These are phyloP conservation scores for Pyrenophora tritici-repentis DNA, from an alignment of 2,329 filamentous ascomycete species.

Conservation along the genomic window DNA sequence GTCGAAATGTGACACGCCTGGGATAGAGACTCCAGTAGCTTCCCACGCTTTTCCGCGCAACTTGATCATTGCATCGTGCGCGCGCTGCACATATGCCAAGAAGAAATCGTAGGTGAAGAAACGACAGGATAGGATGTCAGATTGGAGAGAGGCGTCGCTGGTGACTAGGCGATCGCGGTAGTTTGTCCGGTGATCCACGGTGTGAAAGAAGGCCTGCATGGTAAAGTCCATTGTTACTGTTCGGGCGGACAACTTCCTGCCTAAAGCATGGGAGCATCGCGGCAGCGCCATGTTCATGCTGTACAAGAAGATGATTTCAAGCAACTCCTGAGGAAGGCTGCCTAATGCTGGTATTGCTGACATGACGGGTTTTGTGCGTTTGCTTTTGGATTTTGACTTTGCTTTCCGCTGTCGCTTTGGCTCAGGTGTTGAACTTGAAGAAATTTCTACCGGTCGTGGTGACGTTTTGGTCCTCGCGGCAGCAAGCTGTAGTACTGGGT, in stretches of 20 bases:
- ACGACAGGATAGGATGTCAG: constrained; percentile 35
- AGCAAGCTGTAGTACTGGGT: constrained; percentile 1
- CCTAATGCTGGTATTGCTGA: constrained; percentile 43
- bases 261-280: constrained; percentile 35
- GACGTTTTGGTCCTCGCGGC: background rate
- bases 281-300: constrained; percentile 45
- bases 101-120: constrained; percentile 48
- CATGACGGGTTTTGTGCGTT: constrained; percentile 28
- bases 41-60: constrained; percentile 40
- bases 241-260: constrained; percentile 38
- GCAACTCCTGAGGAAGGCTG: constrained; percentile 42
- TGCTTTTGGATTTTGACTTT: constrained; percentile 21
- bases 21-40: constrained; percentile 32
- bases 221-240: constrained; percentile 36
- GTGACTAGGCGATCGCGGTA: constrained; percentile 26
- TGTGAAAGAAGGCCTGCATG: constrained; percentile 42
- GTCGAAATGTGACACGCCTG: constrained; percentile 30
- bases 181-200: constrained; percentile 38
- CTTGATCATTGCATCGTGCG: constrained; percentile 35
- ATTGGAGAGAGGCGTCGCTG: constrained; percentile 32
- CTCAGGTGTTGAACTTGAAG: constrained; percentile 10
- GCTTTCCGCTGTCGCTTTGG: constrained; percentile 16
- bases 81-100: constrained; percentile 37
- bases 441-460: constrained; percentile 2
- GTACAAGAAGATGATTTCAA: constrained; percentile 44